Percentiles rank a stretch among this genome's conserved stretches.
phyloP scores from a whole-genome alignment of 176 grass and related monocot species.

The Carex pumila region DNA sequence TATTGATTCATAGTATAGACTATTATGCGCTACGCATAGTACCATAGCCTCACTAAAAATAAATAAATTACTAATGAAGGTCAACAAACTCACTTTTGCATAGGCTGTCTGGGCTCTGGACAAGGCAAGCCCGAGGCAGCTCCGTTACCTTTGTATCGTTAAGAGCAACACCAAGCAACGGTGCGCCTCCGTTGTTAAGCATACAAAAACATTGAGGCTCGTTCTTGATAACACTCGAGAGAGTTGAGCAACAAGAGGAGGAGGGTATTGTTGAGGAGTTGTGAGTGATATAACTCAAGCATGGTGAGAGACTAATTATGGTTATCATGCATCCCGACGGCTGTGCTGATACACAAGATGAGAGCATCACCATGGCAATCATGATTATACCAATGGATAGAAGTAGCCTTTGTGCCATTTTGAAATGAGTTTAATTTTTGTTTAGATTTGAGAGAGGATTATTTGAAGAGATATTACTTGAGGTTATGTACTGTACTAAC shows the following conservation, averaged over 20 bases:
- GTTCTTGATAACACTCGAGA: constrained; percentile 36
- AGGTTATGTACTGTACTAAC: not conserved
- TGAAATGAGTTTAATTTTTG: not conserved
- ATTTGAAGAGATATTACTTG: not conserved
- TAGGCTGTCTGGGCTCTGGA: constrained; percentile 22
- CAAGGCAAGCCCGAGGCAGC: constrained; percentile 44
- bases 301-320: constrained; percentile 35
- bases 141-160: constrained; percentile 29
- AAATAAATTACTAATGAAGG: not conserved
- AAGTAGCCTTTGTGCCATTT: constrained; percentile 6
- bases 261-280: constrained; percentile 63
- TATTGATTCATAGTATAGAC: too few species aligned
- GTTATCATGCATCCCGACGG: constrained; percentile 33
- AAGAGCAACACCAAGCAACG: constrained; percentile 28
- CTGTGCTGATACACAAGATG: constrained; percentile 28
- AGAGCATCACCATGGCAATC: not conserved
- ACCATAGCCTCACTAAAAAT: not conserved
- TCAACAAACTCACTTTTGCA: constrained; percentile 1
- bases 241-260: constrained; percentile 46
- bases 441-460: not conserved
- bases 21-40: too few species aligned
- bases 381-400: constrained; percentile 20
- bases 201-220: constrained; percentile 61
- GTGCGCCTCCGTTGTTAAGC: constrained; percentile 20
- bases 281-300: constrained; percentile 50